Evolutionary conservation across 2,329 filamentous ascomycete species (phyloP), one percentile per base, ranked within the genome.

Genomic region (Penicillium polonicum): DNA sequence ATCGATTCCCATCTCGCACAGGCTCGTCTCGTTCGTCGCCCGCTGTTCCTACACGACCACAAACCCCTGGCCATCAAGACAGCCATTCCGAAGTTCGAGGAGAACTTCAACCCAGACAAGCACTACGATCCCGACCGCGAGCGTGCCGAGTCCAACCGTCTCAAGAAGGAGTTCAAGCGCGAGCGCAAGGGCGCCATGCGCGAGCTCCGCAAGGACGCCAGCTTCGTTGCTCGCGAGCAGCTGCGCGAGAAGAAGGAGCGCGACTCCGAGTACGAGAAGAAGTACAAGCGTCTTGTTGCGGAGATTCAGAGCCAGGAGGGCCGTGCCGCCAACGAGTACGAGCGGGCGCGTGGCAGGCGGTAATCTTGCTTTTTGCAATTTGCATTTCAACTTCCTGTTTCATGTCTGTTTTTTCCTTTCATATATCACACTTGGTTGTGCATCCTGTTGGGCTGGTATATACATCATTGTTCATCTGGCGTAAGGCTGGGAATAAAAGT

Each of bases 271-370:
- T 97, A 99, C 81, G 93, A 97, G 82, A 90, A 90, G 82, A 97
- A 97, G 83, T 96, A 93, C 81, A 90, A 89, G 82, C 85, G 89
- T 64, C 81, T 99, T 60, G 86, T 97, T 66, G 90, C 92, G 10
- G 92, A 97, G 83, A 97, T 99, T 68, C 93, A 99, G 79, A 91
- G 89, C 65, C 89, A 96, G 78, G 94, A 97, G 75, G 93, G 93
- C 1, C 81, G 83, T 58, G 92, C 94, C 75, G 83, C 86, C 43
- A 97, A 97, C 77, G 85, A 83, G 48, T 97, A 97, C 82, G 92
- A 95, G 78, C 83, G 88, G 68, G 91, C 95, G 82, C 91, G 91
- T 73, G 83, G 83, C 53, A 85, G 82, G 72, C 84, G 80, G 66
- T 78, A 70, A 64, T 57, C 3, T 33, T 58, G 23, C 44, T 39